Evolutionary conservation across 1,139 yeast genomes (phyloP).

Genomic region (Candida sanyaensis): DNA sequence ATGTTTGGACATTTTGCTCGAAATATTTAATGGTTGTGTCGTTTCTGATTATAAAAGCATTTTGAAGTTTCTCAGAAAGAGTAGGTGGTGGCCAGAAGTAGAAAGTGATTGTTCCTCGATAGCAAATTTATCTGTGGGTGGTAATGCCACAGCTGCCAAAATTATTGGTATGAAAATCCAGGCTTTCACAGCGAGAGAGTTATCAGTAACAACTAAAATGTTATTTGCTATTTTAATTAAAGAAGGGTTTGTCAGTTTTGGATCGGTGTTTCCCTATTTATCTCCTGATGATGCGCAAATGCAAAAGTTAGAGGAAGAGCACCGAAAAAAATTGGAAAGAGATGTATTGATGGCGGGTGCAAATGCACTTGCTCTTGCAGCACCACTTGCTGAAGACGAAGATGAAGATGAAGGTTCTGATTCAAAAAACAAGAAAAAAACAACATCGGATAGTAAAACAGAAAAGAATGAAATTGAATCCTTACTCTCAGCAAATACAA

Average conservation of each 20-base stretch:
- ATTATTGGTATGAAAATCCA: slow-evolving; percentile 59
- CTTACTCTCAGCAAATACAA: slow-evolving; percentile 23
- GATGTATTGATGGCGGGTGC: slow-evolving; percentile 67
- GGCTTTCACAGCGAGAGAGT: slow-evolving; percentile 24
- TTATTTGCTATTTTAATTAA: slow-evolving; percentile 61
- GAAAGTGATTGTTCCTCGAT: slow-evolving; percentile 33
- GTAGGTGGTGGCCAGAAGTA: slow-evolving; percentile 68
- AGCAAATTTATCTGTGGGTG: slow-evolving; percentile 56
- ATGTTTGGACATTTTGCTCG: slow-evolving; percentile 62
- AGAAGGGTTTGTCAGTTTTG: slow-evolving; percentile 68
- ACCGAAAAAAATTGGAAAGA: slow-evolving; percentile 57
- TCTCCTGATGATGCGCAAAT: slow-evolving; percentile 48
- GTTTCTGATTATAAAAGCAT: slow-evolving; percentile 48
- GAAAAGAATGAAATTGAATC: slow-evolving; percentile 6
- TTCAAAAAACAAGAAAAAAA: slow-evolving; percentile 8
- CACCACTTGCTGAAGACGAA: slow-evolving; percentile 74
- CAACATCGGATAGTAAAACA: slow-evolving; percentile 15
- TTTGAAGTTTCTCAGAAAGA: slow-evolving; percentile 47
- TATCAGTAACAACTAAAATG: slow-evolving; percentile 49
- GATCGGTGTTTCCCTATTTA: slow-evolving; percentile 59
- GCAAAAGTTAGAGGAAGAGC: slow-evolving; percentile 41
- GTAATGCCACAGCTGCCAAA: slow-evolving; percentile 60
- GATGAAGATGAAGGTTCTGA: slow-evolving; percentile 28
- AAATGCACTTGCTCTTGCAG: slow-evolving; percentile 85
- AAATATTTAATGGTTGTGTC: slow-evolving; percentile 48